Evolutionary conservation across 1,284 basidiomycete species (phyloP).

Genomic region (Ustilago xerochloae): DNA sequence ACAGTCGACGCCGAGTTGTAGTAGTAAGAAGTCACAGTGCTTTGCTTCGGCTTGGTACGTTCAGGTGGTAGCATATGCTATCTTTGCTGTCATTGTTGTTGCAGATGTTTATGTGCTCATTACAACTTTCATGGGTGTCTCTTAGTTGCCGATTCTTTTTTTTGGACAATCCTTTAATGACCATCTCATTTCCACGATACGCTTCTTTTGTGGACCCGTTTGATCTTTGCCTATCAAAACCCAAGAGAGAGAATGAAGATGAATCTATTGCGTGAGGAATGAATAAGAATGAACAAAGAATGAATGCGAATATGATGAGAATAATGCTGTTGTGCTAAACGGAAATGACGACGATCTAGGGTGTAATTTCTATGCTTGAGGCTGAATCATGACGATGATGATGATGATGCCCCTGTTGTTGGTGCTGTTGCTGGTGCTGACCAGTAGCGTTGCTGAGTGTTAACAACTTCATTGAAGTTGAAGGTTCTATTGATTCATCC

Average conservation of each 20-base stretch:
- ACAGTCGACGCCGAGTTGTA: neutral
- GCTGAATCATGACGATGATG: neutral
- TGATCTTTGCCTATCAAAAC: neutral
- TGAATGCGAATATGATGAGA: neutral
- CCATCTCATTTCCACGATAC: neutral
- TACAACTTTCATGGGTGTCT: slow-evolving; percentile 29
- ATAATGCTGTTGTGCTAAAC: too few relatives aligned
- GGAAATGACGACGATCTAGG: neutral
- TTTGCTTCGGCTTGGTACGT: slow-evolving; percentile 45
- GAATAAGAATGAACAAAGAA: neutral
- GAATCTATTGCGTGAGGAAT: neutral
- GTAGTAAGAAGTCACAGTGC: slow-evolving; percentile 11
- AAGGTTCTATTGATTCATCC: neutral
- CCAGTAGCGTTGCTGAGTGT: neutral
- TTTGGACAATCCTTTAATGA: neutral
- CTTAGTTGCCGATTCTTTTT: neutral
- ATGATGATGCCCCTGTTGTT: neutral
- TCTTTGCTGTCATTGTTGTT: slow-evolving; percentile 47
- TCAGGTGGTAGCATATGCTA: slow-evolving; percentile 29
- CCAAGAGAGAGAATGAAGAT: neutral
- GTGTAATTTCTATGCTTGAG: neutral
- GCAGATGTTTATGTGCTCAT: slow-evolving; percentile 50
- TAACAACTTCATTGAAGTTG: slow-evolving; percentile 2
- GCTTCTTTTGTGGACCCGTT: neutral
- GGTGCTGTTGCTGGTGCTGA: neutral